phyloP scores from a whole-genome alignment of 1,139 yeast genomes.

The Debaryomyces coudertii region DNA sequence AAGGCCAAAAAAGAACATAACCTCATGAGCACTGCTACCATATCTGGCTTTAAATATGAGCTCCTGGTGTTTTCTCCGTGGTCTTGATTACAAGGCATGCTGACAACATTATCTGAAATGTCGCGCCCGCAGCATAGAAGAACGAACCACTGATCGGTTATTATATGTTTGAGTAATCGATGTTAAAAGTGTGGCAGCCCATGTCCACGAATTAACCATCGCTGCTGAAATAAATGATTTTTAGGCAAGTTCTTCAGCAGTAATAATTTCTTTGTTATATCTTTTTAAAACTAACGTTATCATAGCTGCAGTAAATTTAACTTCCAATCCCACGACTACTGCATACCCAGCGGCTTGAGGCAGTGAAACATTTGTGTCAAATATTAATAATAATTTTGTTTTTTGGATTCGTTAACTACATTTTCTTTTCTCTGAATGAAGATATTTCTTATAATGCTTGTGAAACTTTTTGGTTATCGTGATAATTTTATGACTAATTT shows the following conservation, averaged over 20 bases:
- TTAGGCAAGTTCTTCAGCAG: slow-evolving; percentile 85
- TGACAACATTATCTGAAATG: slow-evolving; percentile 55
- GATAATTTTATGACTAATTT: no score
- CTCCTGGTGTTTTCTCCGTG: slow-evolving; percentile 59
- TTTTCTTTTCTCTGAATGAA: background rate
- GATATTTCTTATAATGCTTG: background rate
- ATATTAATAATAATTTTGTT: slow-evolving; percentile 10
- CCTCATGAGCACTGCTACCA: slow-evolving; percentile 62
- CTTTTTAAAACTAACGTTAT: slow-evolving; percentile 71
- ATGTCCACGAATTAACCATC: slow-evolving; percentile 91
- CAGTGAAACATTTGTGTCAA: slow-evolving; percentile 22
- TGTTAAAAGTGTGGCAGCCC: slow-evolving; percentile 85
- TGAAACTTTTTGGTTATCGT: background rate
- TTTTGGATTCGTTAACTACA: no score
- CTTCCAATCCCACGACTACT: slow-evolving; percentile 84
- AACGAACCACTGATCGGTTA: slow-evolving; percentile 69
- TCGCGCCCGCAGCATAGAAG: slow-evolving; percentile 58
- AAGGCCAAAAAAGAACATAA: slow-evolving; percentile 75
- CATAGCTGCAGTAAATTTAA: slow-evolving; percentile 81
- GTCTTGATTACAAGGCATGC: slow-evolving; percentile 59
- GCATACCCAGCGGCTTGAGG: slow-evolving; percentile 92
- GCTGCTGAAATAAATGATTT: slow-evolving; percentile 64
- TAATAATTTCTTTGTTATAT: slow-evolving; percentile 78
- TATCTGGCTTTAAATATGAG: slow-evolving; percentile 60
- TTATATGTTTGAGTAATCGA: slow-evolving; percentile 78